Percentiles rank a stretch among this genome's conserved stretches.
Evolutionary conservation across 1,139 yeast species (phyloP).

Genomic region (Geotrichum reessii): DNA sequence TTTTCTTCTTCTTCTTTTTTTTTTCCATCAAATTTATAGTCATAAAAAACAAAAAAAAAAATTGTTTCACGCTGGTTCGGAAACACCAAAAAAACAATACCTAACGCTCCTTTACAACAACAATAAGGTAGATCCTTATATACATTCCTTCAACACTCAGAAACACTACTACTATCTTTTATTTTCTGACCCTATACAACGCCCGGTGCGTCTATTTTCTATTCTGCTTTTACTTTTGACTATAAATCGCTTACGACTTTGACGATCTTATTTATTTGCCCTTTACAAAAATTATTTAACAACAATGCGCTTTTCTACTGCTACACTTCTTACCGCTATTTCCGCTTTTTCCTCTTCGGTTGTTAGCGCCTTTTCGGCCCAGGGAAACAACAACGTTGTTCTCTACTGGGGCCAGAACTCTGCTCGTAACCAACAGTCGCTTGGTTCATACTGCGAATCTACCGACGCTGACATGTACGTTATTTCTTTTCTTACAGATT

Average conservation of each 20-base stretch:
- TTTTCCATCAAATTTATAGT: background rate
- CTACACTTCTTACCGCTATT: background rate
- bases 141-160: background rate
- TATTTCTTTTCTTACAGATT: constrained; percentile 61
- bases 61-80: constrained; percentile 7
- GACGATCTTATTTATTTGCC: background rate
- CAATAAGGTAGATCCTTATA: background rate
- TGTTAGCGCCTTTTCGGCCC: constrained; percentile 14
- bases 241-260: background rate
- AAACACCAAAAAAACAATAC: background rate
- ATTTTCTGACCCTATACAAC: background rate
- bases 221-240: background rate
- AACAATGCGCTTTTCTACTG: constrained; percentile 6
- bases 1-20: background rate
- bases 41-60: background rate
- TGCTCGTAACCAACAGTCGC: constrained; percentile 51
- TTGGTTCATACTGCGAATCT: constrained; percentile 63
- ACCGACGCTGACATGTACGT: constrained; percentile 67
- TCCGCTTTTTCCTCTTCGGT: background rate
- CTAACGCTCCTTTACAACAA: background rate
- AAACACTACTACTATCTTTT: background rate
- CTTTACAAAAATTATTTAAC: background rate
- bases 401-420: constrained; percentile 92
- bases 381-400: constrained; percentile 40
- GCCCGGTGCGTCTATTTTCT: constrained; percentile 10